These are phyloP conservation scores for Dactylonectria estremocensis DNA, from an alignment of 2,329 filamentous ascomycete species.

Conservation along the genomic window DNA sequence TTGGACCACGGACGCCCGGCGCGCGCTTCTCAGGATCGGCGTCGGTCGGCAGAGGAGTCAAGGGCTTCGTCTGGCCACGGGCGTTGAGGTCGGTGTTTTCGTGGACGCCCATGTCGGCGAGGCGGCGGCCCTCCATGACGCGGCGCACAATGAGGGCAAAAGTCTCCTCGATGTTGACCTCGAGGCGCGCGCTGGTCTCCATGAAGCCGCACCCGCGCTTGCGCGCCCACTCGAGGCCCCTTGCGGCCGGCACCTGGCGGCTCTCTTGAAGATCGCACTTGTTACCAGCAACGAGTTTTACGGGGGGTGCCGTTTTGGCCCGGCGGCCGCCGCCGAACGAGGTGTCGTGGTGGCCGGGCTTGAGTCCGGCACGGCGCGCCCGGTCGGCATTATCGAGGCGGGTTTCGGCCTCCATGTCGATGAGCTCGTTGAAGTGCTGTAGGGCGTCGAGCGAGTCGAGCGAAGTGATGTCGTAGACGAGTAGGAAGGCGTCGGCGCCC, in stretches of 20 bases:
- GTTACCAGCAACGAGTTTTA: conserved; percentile 89
- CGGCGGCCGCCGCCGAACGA: conserved; percentile 53
- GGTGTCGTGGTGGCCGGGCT: conserved; percentile 49
- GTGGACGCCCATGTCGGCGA: conserved; percentile 63
- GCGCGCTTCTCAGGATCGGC: conserved; percentile 62
- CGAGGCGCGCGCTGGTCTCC: conserved; percentile 88
- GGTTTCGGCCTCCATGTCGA: conserved; percentile 85
- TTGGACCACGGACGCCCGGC: conserved; percentile 61
- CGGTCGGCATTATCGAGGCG: conserved; percentile 74
- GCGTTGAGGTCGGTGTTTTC: conserved; percentile 62
- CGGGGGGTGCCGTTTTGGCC: conserved; percentile 73
- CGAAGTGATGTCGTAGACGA: conserved; percentile 90
- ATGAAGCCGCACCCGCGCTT: conserved; percentile 84
- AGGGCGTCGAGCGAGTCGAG: conserved; percentile 78
- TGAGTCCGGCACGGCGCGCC: conserved; percentile 61
- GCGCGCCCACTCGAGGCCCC: conserved; percentile 84
- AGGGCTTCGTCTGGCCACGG: conserved; percentile 70
- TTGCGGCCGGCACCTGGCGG: conserved; percentile 77
- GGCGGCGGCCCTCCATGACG: conserved; percentile 70
- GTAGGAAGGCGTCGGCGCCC: conserved; percentile 84
- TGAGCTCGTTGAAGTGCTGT: conserved; percentile 85
- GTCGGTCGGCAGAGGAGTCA: conserved; percentile 66
- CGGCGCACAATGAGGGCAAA: conserved; percentile 80
- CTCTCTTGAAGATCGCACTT: conserved; percentile 85
- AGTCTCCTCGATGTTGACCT: conserved; percentile 92